A percentile compares a stretch with the other conserved stretches of the same genome.
Conservation (phyloP, 2,329 filamentous ascomycete species). For the Bipolaris bicolor region DNA sequence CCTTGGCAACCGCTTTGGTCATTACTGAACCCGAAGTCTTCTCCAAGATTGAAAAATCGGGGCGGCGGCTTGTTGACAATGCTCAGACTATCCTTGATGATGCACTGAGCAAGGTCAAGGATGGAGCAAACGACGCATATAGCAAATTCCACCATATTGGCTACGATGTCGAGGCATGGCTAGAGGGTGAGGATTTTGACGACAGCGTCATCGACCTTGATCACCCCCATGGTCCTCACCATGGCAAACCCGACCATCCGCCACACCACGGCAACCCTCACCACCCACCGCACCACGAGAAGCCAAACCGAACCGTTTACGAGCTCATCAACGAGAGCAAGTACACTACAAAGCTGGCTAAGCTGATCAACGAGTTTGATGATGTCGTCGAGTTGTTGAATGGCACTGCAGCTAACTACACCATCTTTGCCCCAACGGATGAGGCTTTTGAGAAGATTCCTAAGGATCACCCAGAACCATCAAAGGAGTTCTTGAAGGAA, state of each 20-base stretch:
- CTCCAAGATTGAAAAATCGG: slow-evolving; percentile 39
- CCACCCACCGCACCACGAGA: slow-evolving; percentile 48
- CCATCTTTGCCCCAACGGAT: slow-evolving; percentile 81
- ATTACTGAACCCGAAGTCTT: slow-evolving; percentile 59
- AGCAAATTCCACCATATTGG: slow-evolving; percentile 53
- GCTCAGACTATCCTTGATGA: slow-evolving; percentile 52
- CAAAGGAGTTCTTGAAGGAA: slow-evolving; percentile 72
- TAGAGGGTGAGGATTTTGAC: slow-evolving; percentile 46
- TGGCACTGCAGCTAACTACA: slow-evolving; percentile 74
- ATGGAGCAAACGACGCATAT: slow-evolving; percentile 46
- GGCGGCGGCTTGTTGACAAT: slow-evolving; percentile 28
- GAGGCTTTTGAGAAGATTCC: slow-evolving; percentile 73
- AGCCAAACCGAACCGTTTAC: slow-evolving; percentile 75
- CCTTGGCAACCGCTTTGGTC: slow-evolving; percentile 59
- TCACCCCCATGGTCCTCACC: slow-evolving; percentile 36
- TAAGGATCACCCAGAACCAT: slow-evolving; percentile 63
- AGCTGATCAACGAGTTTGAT: slow-evolving; percentile 74
- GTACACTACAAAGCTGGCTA: slow-evolving; percentile 76
- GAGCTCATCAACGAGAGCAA: slow-evolving; percentile 77
- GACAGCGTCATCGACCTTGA: slow-evolving; percentile 46
- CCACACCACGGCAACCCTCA: slow-evolving; percentile 45
- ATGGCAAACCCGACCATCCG: slow-evolving; percentile 28
- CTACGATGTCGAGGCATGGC: slow-evolving; percentile 57
- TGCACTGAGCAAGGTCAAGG: slow-evolving; percentile 50
- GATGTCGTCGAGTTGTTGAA: slow-evolving; percentile 77